Evolutionary conservation across 192 early-diverging fungal species (phyloP).

Genomic region (Coemansia sp.): DNA sequence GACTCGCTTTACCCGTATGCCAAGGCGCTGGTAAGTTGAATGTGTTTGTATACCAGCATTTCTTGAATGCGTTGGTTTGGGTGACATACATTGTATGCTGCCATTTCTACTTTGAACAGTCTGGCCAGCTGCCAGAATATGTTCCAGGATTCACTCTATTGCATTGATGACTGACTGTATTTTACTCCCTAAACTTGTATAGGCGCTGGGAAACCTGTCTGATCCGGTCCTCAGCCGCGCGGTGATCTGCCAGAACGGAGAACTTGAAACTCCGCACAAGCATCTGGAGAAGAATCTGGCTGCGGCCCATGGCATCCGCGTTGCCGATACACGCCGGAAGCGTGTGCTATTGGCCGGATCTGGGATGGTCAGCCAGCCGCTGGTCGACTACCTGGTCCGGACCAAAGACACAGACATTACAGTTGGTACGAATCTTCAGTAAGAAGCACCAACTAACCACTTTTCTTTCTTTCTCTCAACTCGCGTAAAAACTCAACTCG

Average conservation of each 20-base stretch:
- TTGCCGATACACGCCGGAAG: slow-evolving; percentile 41
- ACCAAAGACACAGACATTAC: slow-evolving; percentile 47
- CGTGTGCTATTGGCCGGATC: slow-evolving; percentile 80
- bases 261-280: slow-evolving; percentile 57
- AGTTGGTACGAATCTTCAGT: slow-evolving; percentile 26
- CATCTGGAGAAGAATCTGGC: slow-evolving; percentile 54
- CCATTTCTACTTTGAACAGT: not conserved
- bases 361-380: slow-evolving; percentile 89
- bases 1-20: slow-evolving; percentile 78
- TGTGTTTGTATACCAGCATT: too few relatives aligned
- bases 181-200: slow-evolving; percentile 2
- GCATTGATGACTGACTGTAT: too few relatives aligned
- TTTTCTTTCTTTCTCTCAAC: too few relatives aligned
- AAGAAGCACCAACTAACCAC: not conserved
- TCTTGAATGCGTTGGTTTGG: too few relatives aligned
- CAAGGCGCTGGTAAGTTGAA: slow-evolving; percentile 75
- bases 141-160: too few relatives aligned
- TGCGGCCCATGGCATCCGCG: slow-evolving; percentile 29
- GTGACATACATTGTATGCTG: too few relatives aligned
- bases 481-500: too few relatives aligned
- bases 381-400: slow-evolving; percentile 84
- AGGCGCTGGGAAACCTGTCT: slow-evolving; percentile 53
- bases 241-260: slow-evolving; percentile 73
- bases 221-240: slow-evolving; percentile 75
- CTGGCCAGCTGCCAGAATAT: too few relatives aligned